Base-by-base conservation (phyloP, 73 alveolate species). In the Uronychia setigera region DNA sequence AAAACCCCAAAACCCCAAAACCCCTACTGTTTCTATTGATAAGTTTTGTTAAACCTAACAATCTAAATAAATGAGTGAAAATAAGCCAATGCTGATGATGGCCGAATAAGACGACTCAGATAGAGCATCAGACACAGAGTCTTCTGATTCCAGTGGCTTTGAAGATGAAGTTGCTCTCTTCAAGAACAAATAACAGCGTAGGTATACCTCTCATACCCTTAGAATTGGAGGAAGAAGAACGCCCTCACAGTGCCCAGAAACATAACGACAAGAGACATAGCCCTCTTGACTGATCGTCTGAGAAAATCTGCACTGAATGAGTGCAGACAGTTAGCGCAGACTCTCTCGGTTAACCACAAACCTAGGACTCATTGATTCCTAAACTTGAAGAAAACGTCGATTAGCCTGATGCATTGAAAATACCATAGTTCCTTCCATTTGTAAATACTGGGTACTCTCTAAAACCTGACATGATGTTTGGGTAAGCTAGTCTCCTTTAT, bases 401-500 rank as follows among this genome's bases (percentile, higher is more conserved):
- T n/a, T n/a, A n/a, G n/a, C n/a, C n/a, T 46, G 67, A 46, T 46
- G 67, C n/a, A 31, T 60, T 33, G 29, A 29, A 29, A 29, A 59
- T 81, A 14, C 88, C 88, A 0, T 81, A 81, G 31, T 14, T 59
- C 0, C 27, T 60, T 57, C 88, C 88, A 0, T 29, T 81, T 14
- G 35, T 81, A 1, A 78, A 32, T 31, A 27, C 81, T 32, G 94
- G 95, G 0, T 80, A 84, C 35, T 87, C 94, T 0, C 81, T 91
- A 14, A 84, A 87, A 80, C 96, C 96, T 31, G 96, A 91, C 78
- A 87, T 91, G 94, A 83, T 87, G 87, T 91, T 91, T 60, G 96
- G 95, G 83, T 88, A 88, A 59, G 84, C 67, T 58, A 0, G 32
- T 79, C 79, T 74, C 81, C n/a, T 32, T 67, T 33, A 46, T 32